Evolutionary conservation across 805 yeast genomes (phyloP), one percentile per base, ranked within the genome.

Genomic region (Yamadazyma laniorum): DNA sequence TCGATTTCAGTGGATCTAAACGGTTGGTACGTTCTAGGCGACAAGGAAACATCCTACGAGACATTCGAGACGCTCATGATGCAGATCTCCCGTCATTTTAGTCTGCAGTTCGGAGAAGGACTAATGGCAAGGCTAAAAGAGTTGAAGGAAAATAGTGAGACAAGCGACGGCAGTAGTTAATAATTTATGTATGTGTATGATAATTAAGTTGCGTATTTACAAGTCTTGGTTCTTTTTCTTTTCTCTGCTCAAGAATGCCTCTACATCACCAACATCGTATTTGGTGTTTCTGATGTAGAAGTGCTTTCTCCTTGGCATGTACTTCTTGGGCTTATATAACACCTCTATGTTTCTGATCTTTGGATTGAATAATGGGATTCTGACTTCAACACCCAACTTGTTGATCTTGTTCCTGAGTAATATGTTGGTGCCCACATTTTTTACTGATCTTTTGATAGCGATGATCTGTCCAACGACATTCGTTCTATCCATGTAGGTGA

Each of bases 251-350:
- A 67, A 50, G 42, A 56, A 56, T 6, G 50, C 60, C 52, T 79
- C 85, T 43, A 83, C 60, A 56, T 83, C 89, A 46, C 80, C 82
- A 34, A 82, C 90, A 61, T 86, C 95, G 59, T 80, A 65, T 55
- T 78, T 80, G 35, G 82, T 72, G 61, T 76, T 83, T 67, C 96
- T 84, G 56, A 93, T 84, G 65, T 87, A 93, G 73, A 83, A 90
- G 52, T 88, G 91, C 72, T 87, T 91, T 65, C 80, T 79, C 76
- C 95, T 80, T 9, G 68, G 54, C 70, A 84, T 79, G 62, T 87
- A 81, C 55, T 75, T 77, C 46, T 66, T 61, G 26, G 95, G 91
- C 61, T 82, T 82, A 61, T 85, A 75, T 45, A 91, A 61, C 27
- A 89, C 61, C 62, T 90, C 97, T 37, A 91, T 72, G 60, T 82